phyloP scores from a whole-genome alignment of 768 basidiomycete genomes.

The Tephrocybe sp. region DNA sequence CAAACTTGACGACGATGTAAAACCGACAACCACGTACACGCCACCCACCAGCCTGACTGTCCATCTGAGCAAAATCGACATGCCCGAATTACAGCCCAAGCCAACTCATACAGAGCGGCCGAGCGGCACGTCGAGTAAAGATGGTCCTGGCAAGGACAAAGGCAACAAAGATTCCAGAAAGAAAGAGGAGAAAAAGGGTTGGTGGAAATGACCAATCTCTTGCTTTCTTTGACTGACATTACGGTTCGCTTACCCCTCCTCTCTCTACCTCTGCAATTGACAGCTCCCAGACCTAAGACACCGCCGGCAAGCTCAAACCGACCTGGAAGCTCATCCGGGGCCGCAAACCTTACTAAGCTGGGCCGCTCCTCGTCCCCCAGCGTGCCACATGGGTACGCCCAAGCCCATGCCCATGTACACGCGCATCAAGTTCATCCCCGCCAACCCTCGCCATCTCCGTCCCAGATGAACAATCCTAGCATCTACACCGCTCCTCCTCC shows the following conservation, averaged over 20 bases:
- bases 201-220: conserved; percentile 23
- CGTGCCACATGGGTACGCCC: not conserved
- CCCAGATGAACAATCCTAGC: conserved; percentile 39
- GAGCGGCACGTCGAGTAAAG: conserved; percentile 1
- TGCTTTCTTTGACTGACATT: conserved; percentile 8
- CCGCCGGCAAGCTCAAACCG: not conserved
- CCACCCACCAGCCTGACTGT: conserved; percentile 70
- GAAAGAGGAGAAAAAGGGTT: conserved; percentile 45
- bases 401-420: conserved; percentile 21
- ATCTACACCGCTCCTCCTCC: conserved; percentile 39
- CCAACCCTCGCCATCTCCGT: conserved; percentile 41
- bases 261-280: not conserved
- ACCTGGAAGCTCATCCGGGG: conserved; percentile 11
- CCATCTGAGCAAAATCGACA: conserved; percentile 83
- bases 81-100: conserved; percentile 78
- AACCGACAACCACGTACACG: conserved; percentile 46
- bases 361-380: conserved; percentile 20
- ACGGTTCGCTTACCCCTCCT: conserved; percentile 2
- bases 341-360: conserved; percentile 22
- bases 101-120: conserved; percentile 25
- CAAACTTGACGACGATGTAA: conserved; percentile 59
- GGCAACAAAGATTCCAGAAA: conserved; percentile 23
- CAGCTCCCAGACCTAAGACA: conserved; percentile 7
- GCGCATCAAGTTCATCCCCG: conserved; percentile 27
- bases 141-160: conserved; percentile 20